phyloP scores from a whole-genome alignment of 2,329 filamentous ascomycete species.

The Ceratocystis cacaofunesta region DNA sequence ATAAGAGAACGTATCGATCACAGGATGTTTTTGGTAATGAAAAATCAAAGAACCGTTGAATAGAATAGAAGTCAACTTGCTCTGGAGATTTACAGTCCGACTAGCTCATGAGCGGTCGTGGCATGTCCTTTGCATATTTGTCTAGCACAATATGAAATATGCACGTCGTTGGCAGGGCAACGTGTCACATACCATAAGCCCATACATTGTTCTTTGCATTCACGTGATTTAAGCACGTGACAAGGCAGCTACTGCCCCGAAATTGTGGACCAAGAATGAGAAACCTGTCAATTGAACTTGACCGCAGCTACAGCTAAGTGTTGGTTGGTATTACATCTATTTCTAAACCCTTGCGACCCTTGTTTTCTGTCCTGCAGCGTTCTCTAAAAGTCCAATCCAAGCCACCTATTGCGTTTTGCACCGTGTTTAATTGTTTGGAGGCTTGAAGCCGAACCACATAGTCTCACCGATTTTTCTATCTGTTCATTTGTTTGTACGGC shows the following conservation, averaged over 20 bases:
- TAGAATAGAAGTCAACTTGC: not conserved
- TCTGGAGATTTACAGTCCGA: not conserved
- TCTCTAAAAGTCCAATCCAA: not conserved
- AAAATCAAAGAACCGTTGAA: not conserved
- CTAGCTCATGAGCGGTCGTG: not conserved
- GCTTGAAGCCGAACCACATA: conserved; percentile 1
- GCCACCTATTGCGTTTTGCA: conserved; percentile 6
- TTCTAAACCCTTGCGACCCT: not conserved
- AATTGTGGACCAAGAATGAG: not conserved
- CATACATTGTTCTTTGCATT: not conserved
- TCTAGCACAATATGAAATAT: not conserved
- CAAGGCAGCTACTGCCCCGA: not conserved
- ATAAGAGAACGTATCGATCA: too few species aligned
- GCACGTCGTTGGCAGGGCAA: conserved; percentile 2
- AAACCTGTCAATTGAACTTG: not conserved
- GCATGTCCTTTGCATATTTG: not conserved
- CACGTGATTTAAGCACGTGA: not conserved
- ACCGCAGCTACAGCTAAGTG: not conserved
- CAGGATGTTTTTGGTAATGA: not conserved
- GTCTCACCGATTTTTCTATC: not conserved
- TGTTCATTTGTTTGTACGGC: not conserved
- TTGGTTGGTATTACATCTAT: not conserved
- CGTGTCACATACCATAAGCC: not conserved
- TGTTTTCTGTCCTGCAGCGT: not conserved
- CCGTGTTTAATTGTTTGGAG: not conserved